Evolutionary conservation across 805 yeast genomes (phyloP).

Genomic region (Candida rishiriensis): DNA sequence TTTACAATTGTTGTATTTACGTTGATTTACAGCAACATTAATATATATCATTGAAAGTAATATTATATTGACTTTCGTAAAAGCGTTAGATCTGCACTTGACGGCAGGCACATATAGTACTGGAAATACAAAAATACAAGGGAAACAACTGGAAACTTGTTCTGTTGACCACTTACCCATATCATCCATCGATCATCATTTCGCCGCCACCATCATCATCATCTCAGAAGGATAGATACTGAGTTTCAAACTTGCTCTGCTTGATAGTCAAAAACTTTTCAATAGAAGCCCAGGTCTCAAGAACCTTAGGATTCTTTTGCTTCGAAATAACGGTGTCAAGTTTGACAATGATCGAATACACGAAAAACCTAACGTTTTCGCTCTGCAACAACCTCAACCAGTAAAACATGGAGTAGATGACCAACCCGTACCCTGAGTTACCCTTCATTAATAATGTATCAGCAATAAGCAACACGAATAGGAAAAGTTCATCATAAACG

Average conservation of each 20-base stretch:
- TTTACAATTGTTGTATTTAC: too few species aligned
- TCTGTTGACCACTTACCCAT: too few species aligned
- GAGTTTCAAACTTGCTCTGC: slow-evolving; percentile 31
- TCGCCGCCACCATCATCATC: too few species aligned
- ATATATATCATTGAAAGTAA: too few species aligned
- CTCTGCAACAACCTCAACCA: slow-evolving; percentile 67
- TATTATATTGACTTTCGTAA: too few species aligned
- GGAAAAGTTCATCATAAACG: slow-evolving; percentile 56
- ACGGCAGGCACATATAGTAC: too few species aligned
- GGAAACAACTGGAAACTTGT: too few species aligned
- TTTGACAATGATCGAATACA: slow-evolving; percentile 37
- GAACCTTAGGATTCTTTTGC: slow-evolving; percentile 42
- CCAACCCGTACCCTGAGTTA: slow-evolving; percentile 65
- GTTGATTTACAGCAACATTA: too few species aligned
- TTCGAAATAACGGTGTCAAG: slow-evolving; percentile 39
- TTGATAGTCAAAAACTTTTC: slow-evolving; percentile 39
- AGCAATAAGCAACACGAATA: slow-evolving; percentile 47
- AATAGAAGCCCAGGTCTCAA: slow-evolving; percentile 34
- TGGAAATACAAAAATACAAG: too few species aligned
- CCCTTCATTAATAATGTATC: slow-evolving; percentile 64
- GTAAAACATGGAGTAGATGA: slow-evolving; percentile 52
- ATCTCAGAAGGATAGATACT: slow-evolving; percentile 9
- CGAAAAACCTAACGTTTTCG: slow-evolving; percentile 41
- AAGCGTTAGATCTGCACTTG: too few species aligned
- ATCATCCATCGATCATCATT: too few species aligned